Base-by-base conservation (phyloP, 73 alveolate genomes). In the Diophrys sp. region DNA sequence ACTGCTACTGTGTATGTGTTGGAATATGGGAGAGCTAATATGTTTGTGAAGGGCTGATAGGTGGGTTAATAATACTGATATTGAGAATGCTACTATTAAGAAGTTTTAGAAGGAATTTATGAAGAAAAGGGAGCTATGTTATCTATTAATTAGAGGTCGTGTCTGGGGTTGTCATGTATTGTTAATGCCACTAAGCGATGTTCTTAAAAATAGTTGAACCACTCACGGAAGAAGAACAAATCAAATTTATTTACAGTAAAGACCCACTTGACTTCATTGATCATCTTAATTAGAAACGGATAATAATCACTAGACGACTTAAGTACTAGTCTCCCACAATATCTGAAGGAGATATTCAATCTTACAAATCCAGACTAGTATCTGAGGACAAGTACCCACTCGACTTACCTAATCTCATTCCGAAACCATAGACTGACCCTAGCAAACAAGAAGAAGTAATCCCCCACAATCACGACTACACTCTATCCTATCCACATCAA, bases 31-130 rank as follows among this genome's bases (percentile, higher is more conserved):
- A 89, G 76, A 56, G 83, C 88, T 0, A 28, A 78, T 34, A 81
- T 90, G 94, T 85, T 87, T 66, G 53, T 82, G 8, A 91, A 91
- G 1, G 96, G 96, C 87, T 33, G 96, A 90, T 67, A 32, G 70
- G 28, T 87, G 94, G 94, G 84, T 87, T 14, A 70, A 81, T 27
- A 75, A 81, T 29, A 71, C 81, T 73, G 87, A 90, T 85, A 33
- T 86, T 1, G 78, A 54, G 29, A 54, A 67, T 0, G 75, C 74
- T 29, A 29, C 54, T 26, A 2, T 68, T 5, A 68, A 31, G 2
- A 31, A 68, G 24, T 25, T 68, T 2, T 55, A 44, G 18, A 44
- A 44, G 18, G 62, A 44, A 11, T 44, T 44, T 18, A 44, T 44
- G 62, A 44, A 44, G 18, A 44, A 44, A 44, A 18, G 5, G 62